A percentile compares a stretch with the other conserved stretches of the same genome.
Evolutionary conservation across 305 asterid genomes (phyloP).

Genomic region (Solanum hybrid): DNA sequence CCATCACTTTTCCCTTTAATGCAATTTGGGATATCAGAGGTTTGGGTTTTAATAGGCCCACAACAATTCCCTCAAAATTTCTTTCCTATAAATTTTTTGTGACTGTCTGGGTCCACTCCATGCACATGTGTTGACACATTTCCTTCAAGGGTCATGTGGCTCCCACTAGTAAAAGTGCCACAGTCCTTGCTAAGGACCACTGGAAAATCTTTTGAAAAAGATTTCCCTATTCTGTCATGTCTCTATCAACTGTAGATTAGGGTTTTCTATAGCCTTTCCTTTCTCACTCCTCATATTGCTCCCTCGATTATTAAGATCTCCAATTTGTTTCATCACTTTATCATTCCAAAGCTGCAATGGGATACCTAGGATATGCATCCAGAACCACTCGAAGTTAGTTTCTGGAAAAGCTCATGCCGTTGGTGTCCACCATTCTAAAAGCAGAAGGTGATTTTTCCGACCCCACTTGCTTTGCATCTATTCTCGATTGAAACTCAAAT

Average conservation of each 20-base stretch:
- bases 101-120: neutral
- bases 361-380: neutral
- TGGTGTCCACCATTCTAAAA: neutral
- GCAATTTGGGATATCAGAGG: neutral
- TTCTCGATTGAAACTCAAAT: neutral
- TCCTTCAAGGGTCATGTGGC: neutral
- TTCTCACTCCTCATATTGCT: neutral
- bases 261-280: neutral
- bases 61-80: neutral
- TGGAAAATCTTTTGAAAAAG: neutral
- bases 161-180: neutral
- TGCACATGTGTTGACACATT: neutral
- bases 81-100: neutral
- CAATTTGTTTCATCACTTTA: neutral
- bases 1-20: neutral
- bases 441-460: neutral
- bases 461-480: neutral
- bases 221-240: neutral
- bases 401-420: rapidly evolving
- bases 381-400: neutral
- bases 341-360: neutral
- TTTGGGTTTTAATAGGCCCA: neutral
- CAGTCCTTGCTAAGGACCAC: neutral
- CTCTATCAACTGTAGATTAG: neutral
- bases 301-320: neutral